Conservation (phyloP, 192 early-diverging fungal species). For the Gaertneriomyces semiglobifer region DNA sequence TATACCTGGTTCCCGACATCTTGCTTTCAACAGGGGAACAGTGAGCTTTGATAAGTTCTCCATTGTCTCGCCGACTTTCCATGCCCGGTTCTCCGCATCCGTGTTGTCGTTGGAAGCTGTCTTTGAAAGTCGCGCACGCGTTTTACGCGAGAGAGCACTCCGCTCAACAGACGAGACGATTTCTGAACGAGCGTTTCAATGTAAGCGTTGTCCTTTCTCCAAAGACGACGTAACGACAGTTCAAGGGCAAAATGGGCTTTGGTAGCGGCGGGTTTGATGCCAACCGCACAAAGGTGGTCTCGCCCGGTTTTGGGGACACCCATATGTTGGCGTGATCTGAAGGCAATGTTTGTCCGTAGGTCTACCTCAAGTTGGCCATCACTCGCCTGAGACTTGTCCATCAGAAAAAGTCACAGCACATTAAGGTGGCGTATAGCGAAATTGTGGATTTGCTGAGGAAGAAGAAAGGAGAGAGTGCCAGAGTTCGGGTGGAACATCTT, state of each 20-base stretch:
- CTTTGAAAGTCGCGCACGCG: no score
- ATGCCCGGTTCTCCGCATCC: no score
- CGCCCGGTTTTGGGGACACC: no score
- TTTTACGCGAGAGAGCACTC: no score
- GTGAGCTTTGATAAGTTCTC: not conserved
- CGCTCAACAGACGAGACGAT: no score
- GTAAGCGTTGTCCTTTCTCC: no score
- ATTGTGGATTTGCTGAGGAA: constrained; percentile 76
- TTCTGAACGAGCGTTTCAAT: no score
- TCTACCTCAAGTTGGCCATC: constrained; percentile 83
- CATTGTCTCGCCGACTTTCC: no score
- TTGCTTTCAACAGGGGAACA: constrained; percentile 6
- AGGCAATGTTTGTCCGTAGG: constrained; percentile 39
- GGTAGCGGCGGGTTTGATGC: constrained; percentile 18
- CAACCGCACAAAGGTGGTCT: constrained; percentile 25
- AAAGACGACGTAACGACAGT: no score
- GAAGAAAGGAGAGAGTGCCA: constrained; percentile 82
- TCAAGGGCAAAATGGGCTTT: no score
- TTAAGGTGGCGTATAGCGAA: constrained; percentile 71
- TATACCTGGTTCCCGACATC: not conserved
- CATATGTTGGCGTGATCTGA: no score
- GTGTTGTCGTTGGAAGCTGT: no score
- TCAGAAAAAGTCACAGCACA: constrained; percentile 76
- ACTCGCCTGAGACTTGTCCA: constrained; percentile 86
- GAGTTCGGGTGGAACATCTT: constrained; percentile 81